These are phyloP conservation scores for Pleurostoma richardsiae DNA, from an alignment of 2,329 filamentous ascomycete species.

Conservation along the genomic window DNA sequence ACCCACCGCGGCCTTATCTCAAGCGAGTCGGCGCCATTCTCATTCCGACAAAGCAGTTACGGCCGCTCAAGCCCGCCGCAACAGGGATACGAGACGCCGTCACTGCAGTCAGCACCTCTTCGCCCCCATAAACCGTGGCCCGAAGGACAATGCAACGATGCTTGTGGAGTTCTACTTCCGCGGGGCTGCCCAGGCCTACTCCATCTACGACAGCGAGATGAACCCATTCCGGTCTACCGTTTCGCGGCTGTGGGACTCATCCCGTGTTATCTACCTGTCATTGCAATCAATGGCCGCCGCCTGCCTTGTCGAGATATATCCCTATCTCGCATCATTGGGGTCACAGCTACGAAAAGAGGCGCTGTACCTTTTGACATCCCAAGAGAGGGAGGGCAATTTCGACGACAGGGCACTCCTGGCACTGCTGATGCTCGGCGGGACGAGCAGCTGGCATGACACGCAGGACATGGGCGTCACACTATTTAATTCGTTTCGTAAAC, in stretches of 20 bases:
- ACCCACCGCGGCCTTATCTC: no score
- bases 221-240: constrained; percentile 43
- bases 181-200: constrained; percentile 49
- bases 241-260: constrained; percentile 41
- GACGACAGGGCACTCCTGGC: constrained; percentile 45
- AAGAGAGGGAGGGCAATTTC: constrained; percentile 30
- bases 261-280: constrained; percentile 45
- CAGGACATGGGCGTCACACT: constrained; percentile 46
- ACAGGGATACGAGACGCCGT: constrained; percentile 11
- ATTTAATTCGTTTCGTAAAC: constrained; percentile 38
- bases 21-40: no score
- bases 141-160: constrained; percentile 39
- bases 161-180: constrained; percentile 56
- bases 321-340: constrained; percentile 44
- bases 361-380: constrained; percentile 35
- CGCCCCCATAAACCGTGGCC: constrained; percentile 27
- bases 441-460: constrained; percentile 49
- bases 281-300: constrained; percentile 56
- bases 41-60: no score
- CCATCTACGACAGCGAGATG: constrained; percentile 50
- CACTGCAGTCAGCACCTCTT: constrained; percentile 17
- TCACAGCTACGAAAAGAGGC: constrained; percentile 47
- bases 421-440: constrained; percentile 47
- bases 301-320: constrained; percentile 48
- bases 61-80: neutral